Evolutionary conservation across 129 eudicot genomes (phyloP).

Genomic region (carrot (Daucus carota)): DNA sequence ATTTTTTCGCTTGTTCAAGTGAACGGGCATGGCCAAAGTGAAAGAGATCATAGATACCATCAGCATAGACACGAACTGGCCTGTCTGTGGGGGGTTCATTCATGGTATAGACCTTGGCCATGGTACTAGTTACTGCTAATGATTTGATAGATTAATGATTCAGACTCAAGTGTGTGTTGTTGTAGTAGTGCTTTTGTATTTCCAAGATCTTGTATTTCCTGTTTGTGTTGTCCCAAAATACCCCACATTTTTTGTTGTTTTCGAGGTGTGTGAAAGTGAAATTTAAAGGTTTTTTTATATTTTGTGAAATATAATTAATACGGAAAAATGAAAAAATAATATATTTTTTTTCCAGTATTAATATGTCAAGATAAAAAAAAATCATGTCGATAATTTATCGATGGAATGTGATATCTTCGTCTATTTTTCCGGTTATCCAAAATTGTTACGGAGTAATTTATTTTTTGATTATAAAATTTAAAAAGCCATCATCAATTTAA

Average conservation of each 20-base stretch:
- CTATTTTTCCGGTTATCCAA: no score
- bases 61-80: constrained; percentile 28
- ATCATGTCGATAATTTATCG: no score
- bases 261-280: no score
- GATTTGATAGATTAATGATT: background rate
- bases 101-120: constrained; percentile 7
- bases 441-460: no score
- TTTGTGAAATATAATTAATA: no score
- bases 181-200: background rate
- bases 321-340: no score
- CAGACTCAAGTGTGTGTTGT: background rate
- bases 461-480: no score
- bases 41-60: constrained; percentile 32
- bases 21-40: constrained; percentile 32
- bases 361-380: no score
- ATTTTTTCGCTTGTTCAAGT: constrained; percentile 25
- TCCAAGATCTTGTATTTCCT: background rate
- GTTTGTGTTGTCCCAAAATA: background rate
- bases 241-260: background rate
- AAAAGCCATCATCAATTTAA: no score
- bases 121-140: background rate
- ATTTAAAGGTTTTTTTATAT: no score
- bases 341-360: no score
- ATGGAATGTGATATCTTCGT: no score
- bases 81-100: constrained; percentile 19